A percentile compares a stretch with the other conserved stretches of the same genome.
Evolutionary conservation across 305 asterid species (phyloP).

Genomic region (Fraxinus nigra): DNA sequence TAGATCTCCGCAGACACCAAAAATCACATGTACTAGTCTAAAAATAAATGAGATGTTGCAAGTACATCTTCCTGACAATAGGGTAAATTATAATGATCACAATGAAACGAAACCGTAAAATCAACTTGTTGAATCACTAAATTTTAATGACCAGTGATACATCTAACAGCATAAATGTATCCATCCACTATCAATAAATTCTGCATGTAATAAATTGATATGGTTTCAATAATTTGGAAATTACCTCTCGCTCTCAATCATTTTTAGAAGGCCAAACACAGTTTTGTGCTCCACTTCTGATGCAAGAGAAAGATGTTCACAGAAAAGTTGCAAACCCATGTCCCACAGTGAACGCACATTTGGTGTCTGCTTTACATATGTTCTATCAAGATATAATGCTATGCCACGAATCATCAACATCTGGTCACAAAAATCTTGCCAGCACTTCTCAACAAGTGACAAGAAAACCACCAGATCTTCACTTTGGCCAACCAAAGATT

Average conservation of each 20-base stretch:
- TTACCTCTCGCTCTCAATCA: constrained; percentile 95
- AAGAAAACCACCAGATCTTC: constrained; percentile 86
- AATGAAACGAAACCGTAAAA: background rate
- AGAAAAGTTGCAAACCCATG: constrained; percentile 97
- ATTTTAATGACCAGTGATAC: background rate
- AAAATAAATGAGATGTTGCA: background rate
- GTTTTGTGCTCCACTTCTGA: constrained; percentile 91
- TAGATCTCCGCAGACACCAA: constrained; percentile 1
- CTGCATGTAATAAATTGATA: background rate
- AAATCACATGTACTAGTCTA: background rate
- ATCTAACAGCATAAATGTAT: constrained; percentile 12
- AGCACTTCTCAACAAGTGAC: constrained; percentile 84
- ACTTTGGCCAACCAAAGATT: constrained; percentile 82
- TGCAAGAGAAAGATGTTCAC: constrained; percentile 85
- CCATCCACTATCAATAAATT: background rate
- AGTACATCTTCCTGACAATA: background rate
- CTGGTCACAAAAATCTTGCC: constrained; percentile 82
- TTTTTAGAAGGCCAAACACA: constrained; percentile 78
- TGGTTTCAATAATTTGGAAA: constrained; percentile 4
- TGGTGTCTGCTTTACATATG: constrained; percentile 56
- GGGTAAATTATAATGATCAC: background rate
- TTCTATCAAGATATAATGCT: constrained; percentile 43
- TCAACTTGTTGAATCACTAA: background rate
- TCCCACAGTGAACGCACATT: constrained; percentile 93
- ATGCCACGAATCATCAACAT: constrained; percentile 56